These are phyloP conservation scores for Tephrocybe sp. DNA, from an alignment of 768 basidiomycete genomes.

Conservation along the genomic window DNA sequence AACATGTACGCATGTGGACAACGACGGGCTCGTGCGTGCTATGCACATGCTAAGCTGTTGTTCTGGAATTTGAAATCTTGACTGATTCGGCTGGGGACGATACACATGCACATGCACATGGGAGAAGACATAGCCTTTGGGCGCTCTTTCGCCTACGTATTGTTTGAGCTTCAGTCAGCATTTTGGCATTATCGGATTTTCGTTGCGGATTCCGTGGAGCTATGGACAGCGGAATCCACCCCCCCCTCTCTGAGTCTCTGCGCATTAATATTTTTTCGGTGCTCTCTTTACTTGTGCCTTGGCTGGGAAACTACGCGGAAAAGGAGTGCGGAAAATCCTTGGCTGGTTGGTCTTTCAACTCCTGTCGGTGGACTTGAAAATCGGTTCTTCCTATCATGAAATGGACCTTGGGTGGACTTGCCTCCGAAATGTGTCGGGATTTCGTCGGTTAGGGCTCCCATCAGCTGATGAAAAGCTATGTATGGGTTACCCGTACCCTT, in stretches of 20 bases:
- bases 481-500: too few relatives aligned
- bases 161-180: neutral
- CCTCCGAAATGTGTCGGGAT: slow-evolving; percentile 5
- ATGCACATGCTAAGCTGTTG: neutral
- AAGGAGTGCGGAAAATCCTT: neutral
- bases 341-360: neutral
- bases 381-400: too few relatives aligned
- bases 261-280: too few relatives aligned
- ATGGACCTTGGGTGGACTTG: neutral
- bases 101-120: too few relatives aligned
- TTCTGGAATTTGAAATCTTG: too few relatives aligned
- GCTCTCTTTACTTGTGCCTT: too few relatives aligned
- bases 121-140: neutral
- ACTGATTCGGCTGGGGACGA: too few relatives aligned
- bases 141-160: neutral
- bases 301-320: too few relatives aligned
- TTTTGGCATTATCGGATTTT: neutral
- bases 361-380: too few relatives aligned
- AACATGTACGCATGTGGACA: neutral
- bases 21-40: neutral
- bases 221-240: neutral
- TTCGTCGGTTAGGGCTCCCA: slow-evolving; percentile 5
- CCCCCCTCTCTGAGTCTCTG: too few relatives aligned
- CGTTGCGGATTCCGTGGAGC: neutral
- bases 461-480: slow-evolving; percentile 6